Evolutionary conservation across 2,329 filamentous ascomycete genomes (phyloP).

Genomic region (Didymella lethalis): DNA sequence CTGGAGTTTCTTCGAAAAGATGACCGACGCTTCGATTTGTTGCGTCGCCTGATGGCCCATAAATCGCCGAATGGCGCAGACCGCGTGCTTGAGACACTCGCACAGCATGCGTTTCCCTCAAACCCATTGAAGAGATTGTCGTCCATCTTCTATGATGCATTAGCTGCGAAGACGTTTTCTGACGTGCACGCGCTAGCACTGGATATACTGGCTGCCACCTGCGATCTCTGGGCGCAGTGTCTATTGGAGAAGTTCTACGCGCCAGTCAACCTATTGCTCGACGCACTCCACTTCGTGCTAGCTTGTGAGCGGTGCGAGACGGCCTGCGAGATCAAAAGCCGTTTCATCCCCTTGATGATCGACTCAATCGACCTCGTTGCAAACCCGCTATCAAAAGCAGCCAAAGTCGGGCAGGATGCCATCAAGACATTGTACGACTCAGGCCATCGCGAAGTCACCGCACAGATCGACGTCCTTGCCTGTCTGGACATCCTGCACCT

Average conservation of each 20-base stretch:
- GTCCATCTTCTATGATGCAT: constrained; percentile 70
- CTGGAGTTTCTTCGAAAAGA: constrained; percentile 50
- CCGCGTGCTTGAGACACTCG: constrained; percentile 72
- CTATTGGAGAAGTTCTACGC: constrained; percentile 68
- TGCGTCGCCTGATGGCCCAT: constrained; percentile 72
- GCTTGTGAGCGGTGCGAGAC: constrained; percentile 67
- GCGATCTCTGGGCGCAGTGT: constrained; percentile 74
- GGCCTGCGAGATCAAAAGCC: constrained; percentile 66
- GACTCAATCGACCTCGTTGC: constrained; percentile 64
- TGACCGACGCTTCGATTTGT: constrained; percentile 53
- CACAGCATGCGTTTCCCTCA: constrained; percentile 71
- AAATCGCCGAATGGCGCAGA: constrained; percentile 63
- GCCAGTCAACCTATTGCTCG: constrained; percentile 71
- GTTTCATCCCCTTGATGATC: constrained; percentile 59
- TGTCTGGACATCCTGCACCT: constrained; percentile 73
- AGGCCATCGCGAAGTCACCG: constrained; percentile 56
- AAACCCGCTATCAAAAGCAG: constrained; percentile 54
- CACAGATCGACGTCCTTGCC: constrained; percentile 69
- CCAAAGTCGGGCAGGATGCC: constrained; percentile 39
- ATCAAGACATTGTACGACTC: constrained; percentile 42
- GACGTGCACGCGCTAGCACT: constrained; percentile 65
- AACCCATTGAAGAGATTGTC: constrained; percentile 64
- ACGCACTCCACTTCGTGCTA: constrained; percentile 70
- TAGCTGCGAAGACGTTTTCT: constrained; percentile 63
- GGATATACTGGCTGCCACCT: constrained; percentile 69